Conservation (phyloP, 2,329 filamentous ascomycete species). For the Sporothrix protearum region DNA sequence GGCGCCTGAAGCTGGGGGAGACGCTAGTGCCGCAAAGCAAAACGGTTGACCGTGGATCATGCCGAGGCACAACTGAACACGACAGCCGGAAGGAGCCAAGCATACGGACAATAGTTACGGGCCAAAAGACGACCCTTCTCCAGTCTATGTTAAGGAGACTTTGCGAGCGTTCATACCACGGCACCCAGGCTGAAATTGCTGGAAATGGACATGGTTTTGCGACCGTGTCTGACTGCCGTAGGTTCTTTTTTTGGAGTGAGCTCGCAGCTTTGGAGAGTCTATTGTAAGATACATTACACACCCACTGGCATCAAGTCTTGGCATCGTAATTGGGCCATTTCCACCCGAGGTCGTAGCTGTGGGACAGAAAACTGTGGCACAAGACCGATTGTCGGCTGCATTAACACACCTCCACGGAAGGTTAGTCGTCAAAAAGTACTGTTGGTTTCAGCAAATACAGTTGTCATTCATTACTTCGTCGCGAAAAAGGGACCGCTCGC, state of each 20-base stretch:
- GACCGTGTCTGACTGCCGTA: neutral
- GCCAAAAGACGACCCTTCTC: neutral
- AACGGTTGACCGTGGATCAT: neutral
- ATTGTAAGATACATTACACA: neutral
- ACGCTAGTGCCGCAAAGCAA: neutral
- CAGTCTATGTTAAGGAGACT: neutral
- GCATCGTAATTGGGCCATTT: neutral
- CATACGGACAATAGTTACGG: neutral
- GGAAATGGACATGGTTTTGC: neutral
- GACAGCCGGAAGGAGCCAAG: neutral
- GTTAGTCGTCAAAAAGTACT: neutral
- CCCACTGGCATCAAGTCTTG: neutral
- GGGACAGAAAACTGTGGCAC: no score
- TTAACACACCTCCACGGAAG: neutral
- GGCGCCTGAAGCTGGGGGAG: neutral
- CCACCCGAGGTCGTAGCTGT: conserved; percentile 1
- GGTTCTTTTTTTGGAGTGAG: neutral
- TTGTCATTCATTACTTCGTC: conserved; percentile 16
- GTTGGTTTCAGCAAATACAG: no score
- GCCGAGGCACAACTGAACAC: conserved; percentile 1
- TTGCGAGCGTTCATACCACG: neutral
- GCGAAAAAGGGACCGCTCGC: neutral
- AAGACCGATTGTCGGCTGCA: neutral
- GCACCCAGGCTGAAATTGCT: neutral
- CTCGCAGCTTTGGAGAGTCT: neutral